These are phyloP conservation scores for Cichorium intybus DNA, from an alignment of 140 eudicot genomes.

Conservation along the genomic window DNA sequence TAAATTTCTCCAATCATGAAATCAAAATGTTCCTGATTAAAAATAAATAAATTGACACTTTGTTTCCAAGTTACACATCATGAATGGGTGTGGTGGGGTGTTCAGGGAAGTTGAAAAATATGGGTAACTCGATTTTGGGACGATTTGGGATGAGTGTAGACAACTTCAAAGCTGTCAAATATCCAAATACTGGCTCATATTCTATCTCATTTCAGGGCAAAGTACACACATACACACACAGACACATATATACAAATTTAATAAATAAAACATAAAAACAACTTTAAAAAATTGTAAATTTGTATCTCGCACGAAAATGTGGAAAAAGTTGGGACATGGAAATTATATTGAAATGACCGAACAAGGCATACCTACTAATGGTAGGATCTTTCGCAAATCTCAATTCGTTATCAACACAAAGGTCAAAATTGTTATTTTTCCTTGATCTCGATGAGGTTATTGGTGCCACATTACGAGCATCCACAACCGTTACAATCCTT, in stretches of 20 bases:
- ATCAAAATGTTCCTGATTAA: too few relatives aligned
- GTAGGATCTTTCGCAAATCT: conserved; percentile 94
- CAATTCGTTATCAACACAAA: conserved; percentile 87
- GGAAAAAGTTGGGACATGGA: not conserved
- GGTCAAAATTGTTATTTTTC: conserved; percentile 65
- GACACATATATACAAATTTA: not conserved
- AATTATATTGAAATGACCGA: not conserved
- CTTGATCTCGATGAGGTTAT: conserved; percentile 86
- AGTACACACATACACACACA: too few relatives aligned
- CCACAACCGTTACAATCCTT: conserved; percentile 64
- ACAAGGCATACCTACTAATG: conserved; percentile 50
- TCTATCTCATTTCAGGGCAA: conserved; percentile 74
- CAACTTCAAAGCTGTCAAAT: conserved; percentile 91
- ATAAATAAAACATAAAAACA: not conserved
- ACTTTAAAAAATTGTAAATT: not conserved
- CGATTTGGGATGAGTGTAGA: conserved; percentile 92
- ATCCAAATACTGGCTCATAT: conserved; percentile 93
- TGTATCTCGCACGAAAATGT: too few relatives aligned
- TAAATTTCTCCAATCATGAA: too few relatives aligned
- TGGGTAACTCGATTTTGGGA: conserved; percentile 85
- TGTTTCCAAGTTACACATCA: too few relatives aligned
- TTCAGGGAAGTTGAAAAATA: conserved; percentile 78
- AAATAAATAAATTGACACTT: too few relatives aligned
- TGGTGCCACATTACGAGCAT: conserved; percentile 66
- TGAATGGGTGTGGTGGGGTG: too few relatives aligned